phyloP scores from a whole-genome alignment of 2,329 filamentous ascomycete genomes.

The Venturia effusa region DNA sequence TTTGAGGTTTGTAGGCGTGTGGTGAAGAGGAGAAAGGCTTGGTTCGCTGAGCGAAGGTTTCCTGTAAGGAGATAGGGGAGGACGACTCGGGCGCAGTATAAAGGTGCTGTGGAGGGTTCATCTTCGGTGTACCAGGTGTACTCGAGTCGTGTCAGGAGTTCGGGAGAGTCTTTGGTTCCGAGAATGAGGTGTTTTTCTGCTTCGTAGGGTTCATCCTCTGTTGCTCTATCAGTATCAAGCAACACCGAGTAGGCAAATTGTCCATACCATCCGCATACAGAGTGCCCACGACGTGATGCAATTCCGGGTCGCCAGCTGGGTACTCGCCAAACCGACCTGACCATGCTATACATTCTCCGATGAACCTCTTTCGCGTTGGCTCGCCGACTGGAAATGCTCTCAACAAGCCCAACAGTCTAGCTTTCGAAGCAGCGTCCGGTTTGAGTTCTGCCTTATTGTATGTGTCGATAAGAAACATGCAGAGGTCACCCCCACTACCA shows the following conservation, averaged over 20 bases:
- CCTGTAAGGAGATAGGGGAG: constrained; percentile 85
- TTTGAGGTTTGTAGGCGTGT: constrained; percentile 50
- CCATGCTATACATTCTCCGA: constrained; percentile 80
- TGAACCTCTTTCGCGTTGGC: constrained; percentile 86
- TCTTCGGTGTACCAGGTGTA: constrained; percentile 91
- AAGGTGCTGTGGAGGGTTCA: constrained; percentile 74
- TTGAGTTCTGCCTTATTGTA: constrained; percentile 78
- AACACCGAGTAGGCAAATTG: background rate
- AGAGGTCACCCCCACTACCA: constrained; percentile 83
- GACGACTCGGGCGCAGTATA: constrained; percentile 77
- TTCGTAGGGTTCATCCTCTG: constrained; percentile 82
- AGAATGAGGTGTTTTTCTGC: constrained; percentile 83
- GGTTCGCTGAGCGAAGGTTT: constrained; percentile 82
- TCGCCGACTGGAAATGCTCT: constrained; percentile 72
- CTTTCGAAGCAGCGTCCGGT: constrained; percentile 64
- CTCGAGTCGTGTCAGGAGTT: constrained; percentile 70
- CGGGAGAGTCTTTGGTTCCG: constrained; percentile 79
- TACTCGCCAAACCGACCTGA: constrained; percentile 75
- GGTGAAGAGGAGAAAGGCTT: constrained; percentile 67
- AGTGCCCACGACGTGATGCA: constrained; percentile 83
- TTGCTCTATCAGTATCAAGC: constrained; percentile 10
- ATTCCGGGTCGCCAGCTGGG: constrained; percentile 83
- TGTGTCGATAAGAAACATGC: constrained; percentile 77
- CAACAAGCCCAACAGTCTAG: constrained; percentile 64
- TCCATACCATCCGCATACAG: constrained; percentile 66